Conservation (phyloP, 2,329 filamentous ascomycete species). For the Zarea fungicola region DNA sequence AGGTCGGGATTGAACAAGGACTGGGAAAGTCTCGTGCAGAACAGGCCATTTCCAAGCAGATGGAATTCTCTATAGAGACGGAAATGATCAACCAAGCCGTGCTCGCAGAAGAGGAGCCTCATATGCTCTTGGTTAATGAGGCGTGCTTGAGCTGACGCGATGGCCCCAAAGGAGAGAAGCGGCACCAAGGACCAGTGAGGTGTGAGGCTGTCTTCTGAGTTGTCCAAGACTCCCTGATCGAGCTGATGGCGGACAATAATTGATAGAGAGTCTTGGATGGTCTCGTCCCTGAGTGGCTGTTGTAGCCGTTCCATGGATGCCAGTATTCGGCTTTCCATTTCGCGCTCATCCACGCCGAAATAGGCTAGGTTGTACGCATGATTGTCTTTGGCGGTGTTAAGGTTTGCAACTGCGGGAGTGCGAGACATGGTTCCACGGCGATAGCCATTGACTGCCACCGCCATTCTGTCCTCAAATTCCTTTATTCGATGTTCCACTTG, state of each 20-base stretch:
- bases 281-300: constrained; percentile 25
- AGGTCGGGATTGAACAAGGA: constrained; percentile 82
- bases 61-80: constrained; percentile 74
- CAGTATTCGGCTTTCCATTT: constrained; percentile 44
- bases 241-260: constrained; percentile 36
- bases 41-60: constrained; percentile 77
- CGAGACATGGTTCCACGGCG: not conserved
- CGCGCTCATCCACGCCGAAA: constrained; percentile 42
- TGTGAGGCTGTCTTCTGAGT: constrained; percentile 29
- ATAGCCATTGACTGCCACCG: constrained; percentile 19
- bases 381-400: not conserved
- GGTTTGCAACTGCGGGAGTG: no score
- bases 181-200: constrained; percentile 58
- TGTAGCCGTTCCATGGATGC: constrained; percentile 44
- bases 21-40: constrained; percentile 72
- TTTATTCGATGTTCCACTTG: constrained; percentile 55
- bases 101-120: constrained; percentile 66
- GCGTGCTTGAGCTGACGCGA: constrained; percentile 68
- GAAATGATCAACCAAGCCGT: constrained; percentile 68
- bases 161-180: constrained; percentile 68
- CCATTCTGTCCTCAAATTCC: constrained; percentile 28
- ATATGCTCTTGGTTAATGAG: constrained; percentile 75
- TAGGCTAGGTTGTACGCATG: constrained; percentile 29
- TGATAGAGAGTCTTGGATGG: constrained; percentile 32
- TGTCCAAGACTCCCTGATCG: constrained; percentile 21